phyloP scores from a whole-genome alignment of 2,329 filamentous ascomycete genomes.

The Aspergillus spinulosporus region DNA sequence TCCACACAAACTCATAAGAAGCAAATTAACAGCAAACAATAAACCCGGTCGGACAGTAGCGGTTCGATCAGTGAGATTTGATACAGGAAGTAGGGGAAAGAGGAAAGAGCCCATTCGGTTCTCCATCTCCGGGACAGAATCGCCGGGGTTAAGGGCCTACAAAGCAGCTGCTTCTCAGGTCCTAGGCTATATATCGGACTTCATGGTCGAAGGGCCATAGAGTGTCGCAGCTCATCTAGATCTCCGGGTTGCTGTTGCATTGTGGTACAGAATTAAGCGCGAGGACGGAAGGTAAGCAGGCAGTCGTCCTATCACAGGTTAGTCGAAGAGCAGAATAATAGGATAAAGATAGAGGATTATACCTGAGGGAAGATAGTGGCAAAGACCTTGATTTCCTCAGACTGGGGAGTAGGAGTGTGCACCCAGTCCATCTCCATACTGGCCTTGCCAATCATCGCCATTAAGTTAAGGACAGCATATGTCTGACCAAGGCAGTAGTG shows the following conservation, averaged over 20 bases:
- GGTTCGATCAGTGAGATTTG: slow-evolving; percentile 13
- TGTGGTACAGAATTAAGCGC: slow-evolving; percentile 32
- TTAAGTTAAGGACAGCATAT: slow-evolving; percentile 55
- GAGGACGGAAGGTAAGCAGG: slow-evolving; percentile 67
- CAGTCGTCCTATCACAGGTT: slow-evolving; percentile 69
- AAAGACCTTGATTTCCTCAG: slow-evolving; percentile 55
- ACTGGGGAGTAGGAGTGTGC: slow-evolving; percentile 51
- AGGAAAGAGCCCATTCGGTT: slow-evolving; percentile 15
- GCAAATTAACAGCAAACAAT: slow-evolving; percentile 9
- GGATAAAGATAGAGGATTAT: not conserved
- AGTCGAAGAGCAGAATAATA: slow-evolving; percentile 21
- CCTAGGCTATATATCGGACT: not conserved
- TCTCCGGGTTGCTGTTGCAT: slow-evolving; percentile 4
- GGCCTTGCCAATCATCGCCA: slow-evolving; percentile 56
- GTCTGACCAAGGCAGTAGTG: slow-evolving; percentile 54
- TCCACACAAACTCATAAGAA: slow-evolving; percentile 10
- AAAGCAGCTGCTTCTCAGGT: slow-evolving; percentile 8
- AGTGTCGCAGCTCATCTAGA: slow-evolving; percentile 3
- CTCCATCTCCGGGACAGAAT: slow-evolving; percentile 30
- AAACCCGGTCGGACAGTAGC: slow-evolving; percentile 1
- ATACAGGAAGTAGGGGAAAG: slow-evolving; percentile 10
- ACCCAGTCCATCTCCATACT: slow-evolving; percentile 53
- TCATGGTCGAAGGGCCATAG: not conserved
- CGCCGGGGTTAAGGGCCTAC: slow-evolving; percentile 13
- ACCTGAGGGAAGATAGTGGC: slow-evolving; percentile 54